These are phyloP conservation scores for Curvularia hawaiiensis DNA, from an alignment of 2,329 filamentous ascomycete species.

Conservation along the genomic window DNA sequence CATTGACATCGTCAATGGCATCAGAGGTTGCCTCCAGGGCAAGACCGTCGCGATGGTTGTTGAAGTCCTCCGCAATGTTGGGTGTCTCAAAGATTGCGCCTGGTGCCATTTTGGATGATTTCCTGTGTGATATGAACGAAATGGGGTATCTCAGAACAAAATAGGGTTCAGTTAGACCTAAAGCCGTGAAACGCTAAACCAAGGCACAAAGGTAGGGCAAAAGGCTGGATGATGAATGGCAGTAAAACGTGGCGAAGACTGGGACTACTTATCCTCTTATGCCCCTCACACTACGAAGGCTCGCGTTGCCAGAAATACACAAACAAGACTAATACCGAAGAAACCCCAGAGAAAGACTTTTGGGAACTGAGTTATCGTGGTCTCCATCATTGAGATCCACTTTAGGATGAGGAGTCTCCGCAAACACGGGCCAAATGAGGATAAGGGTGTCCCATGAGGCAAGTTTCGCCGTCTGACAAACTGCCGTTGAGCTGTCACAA, in stretches of 20 bases:
- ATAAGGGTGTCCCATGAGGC: constrained; percentile 23
- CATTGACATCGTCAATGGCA: constrained; percentile 64
- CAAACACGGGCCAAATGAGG: constrained; percentile 17
- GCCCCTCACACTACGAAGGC: constrained; percentile 11
- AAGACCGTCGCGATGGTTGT: constrained; percentile 59
- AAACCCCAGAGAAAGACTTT: constrained; percentile 29
- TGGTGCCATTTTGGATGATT: constrained; percentile 50
- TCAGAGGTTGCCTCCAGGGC: constrained; percentile 65
- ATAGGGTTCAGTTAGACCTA: background rate
- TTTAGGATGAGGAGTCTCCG: constrained; percentile 19
- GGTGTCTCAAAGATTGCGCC: constrained; percentile 51
- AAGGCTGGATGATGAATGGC: constrained; percentile 10
- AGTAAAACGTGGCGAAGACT: constrained; percentile 12
- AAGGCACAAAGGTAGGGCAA: constrained; percentile 2
- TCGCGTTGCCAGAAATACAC: constrained; percentile 14
- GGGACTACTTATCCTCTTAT: constrained; percentile 31
- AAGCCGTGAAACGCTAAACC: constrained; percentile 4
- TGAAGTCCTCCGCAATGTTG: constrained; percentile 51
- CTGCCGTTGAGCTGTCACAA: constrained; percentile 8
- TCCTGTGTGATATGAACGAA: constrained; percentile 1
- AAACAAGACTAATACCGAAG: constrained; percentile 16
- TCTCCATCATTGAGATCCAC: constrained; percentile 28
- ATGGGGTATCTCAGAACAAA: constrained; percentile 27
- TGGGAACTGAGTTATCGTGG: constrained; percentile 21
- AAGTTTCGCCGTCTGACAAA: constrained; percentile 35